Evolutionary conservation across 1,284 basidiomycete genomes (phyloP), one percentile per base, ranked within the genome.

Genomic region (Tilletiopsis washingtonensis): DNA sequence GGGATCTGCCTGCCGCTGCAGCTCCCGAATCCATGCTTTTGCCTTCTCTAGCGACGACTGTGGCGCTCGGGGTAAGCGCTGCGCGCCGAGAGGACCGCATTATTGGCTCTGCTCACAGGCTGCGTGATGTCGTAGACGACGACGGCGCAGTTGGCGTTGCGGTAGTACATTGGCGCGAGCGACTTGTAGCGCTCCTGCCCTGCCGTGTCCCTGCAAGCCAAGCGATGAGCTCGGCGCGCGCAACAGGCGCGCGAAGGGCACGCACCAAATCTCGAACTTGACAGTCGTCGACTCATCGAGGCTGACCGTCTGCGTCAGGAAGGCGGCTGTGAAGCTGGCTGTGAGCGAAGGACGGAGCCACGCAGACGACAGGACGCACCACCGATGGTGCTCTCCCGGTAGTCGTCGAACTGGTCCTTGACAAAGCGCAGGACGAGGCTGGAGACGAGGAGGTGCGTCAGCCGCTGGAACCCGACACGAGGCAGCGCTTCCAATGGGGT

Each of bases 341-440:
- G 29, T 14, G 15, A 3, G 32, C 4, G 19, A 3, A 34, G 20
- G 9, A 43, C 6, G 25, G 15, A 21, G 40, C n/a, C 29, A 7
- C 23, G 14, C 25, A 23, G 23, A 21, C 40, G 19, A 25, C 9
- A 41, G 36, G 5, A 43, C 56, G 19, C 24, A 64, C 62, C 55
- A 49, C 69, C 69, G 40, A 72, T 72, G 14, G 69, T 72, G 53
- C 66, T 69, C 53, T 88, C 91, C 77, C 91, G 80, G 75, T 93
- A 97, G 76, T 97, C 91, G 65, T 94, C 91, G 67, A 97, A 97
- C 74, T 97, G 91, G 75, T 94, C 87, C 75, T 93, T 88, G 62
- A 97, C 91, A 69, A 97, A 97, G 53, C 91, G 81, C 59, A 97
- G 78, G 48, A 97, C 93, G 53, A 97, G 77, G 77, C 88, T 58